Evolutionary conservation across 257 asterid species (phyloP).

Genomic region (Galeopsis tetrahit): DNA sequence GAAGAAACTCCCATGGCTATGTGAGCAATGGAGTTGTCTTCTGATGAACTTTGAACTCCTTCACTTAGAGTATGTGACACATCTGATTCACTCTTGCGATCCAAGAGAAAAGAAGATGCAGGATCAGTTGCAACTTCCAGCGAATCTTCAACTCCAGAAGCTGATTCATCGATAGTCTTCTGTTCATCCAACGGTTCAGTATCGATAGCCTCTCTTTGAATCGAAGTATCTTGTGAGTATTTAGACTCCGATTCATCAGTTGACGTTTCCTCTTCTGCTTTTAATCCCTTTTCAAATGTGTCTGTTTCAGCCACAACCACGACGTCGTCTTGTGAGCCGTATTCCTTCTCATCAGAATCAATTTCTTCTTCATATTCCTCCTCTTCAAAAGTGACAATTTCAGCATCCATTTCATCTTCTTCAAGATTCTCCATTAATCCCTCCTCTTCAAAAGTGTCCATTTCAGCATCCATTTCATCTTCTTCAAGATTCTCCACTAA

Average conservation of each 20-base stretch:
- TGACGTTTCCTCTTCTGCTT: slow-evolving; percentile 23
- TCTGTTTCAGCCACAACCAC: slow-evolving; percentile 18
- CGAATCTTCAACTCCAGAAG: slow-evolving; percentile 25
- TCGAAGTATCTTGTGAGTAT: slow-evolving; percentile 25
- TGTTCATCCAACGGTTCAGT: not conserved
- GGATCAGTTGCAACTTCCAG: slow-evolving; percentile 29
- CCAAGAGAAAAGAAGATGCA: slow-evolving; percentile 29
- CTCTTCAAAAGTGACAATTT: slow-evolving; percentile 30
- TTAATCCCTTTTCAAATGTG: not conserved
- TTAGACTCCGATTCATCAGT: slow-evolving; percentile 28
- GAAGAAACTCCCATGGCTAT: slow-evolving; percentile 34
- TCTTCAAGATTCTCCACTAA: slow-evolving; percentile 31
- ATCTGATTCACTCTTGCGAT: slow-evolving; percentile 26
- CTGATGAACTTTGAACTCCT: slow-evolving; percentile 29
- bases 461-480: slow-evolving; percentile 3
- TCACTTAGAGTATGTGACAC: slow-evolving; percentile 14
- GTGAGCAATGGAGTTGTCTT: slow-evolving; percentile 7
- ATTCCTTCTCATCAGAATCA: slow-evolving; percentile 36
- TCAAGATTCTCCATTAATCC: slow-evolving; percentile 28
- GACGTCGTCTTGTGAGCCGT: slow-evolving; percentile 17
- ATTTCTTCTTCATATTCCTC: slow-evolving; percentile 1
- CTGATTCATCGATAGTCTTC: slow-evolving; percentile 13
- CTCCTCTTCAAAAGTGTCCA: slow-evolving; percentile 36
- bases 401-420: slow-evolving; percentile 18
- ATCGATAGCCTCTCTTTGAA: slow-evolving; percentile 25